phyloP scores from a whole-genome alignment of 2,329 filamentous ascomycete genomes.

The Alternaria sp. region DNA sequence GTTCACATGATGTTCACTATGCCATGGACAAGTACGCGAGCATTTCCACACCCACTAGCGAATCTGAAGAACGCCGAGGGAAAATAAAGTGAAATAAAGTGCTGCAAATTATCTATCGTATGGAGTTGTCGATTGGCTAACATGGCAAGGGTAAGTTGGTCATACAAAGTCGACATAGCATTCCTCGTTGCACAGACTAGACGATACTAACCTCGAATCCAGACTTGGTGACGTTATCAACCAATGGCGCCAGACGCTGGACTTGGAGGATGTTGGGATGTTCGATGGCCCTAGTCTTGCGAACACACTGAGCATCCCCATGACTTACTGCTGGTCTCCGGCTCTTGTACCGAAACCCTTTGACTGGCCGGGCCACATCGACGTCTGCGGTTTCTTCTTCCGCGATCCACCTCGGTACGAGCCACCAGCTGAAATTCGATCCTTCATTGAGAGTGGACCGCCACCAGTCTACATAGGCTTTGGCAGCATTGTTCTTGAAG shows the following conservation, averaged over 20 bases:
- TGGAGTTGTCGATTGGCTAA: conserved; percentile 57
- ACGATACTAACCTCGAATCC: not conserved
- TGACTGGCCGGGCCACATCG: conserved; percentile 25
- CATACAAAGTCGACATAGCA: not conserved
- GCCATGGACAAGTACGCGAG: conserved; percentile 58
- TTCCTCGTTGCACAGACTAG: not conserved
- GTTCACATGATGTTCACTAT: conserved; percentile 77
- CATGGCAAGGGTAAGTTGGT: conserved; percentile 54
- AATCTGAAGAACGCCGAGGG: conserved; percentile 51
- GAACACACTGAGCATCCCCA: conserved; percentile 50
- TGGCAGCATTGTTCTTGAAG: conserved; percentile 64
- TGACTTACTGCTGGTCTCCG: conserved; percentile 59
- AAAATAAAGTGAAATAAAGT: conserved; percentile 40
- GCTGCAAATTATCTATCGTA: conserved; percentile 57
- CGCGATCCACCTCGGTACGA: conserved; percentile 49
- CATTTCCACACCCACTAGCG: conserved; percentile 60
- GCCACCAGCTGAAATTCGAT: conserved; percentile 50
- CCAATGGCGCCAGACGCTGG: conserved; percentile 50
- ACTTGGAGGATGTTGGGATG: conserved; percentile 50
- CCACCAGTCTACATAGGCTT: conserved; percentile 65
- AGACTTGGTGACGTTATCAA: conserved; percentile 59
- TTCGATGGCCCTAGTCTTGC: conserved; percentile 51
- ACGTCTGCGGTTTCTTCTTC: conserved; percentile 59
- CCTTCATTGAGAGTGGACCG: conserved; percentile 59
- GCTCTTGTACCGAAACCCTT: conserved; percentile 28